Base-by-base conservation (phyloP, 257 asterid genomes). In the Solanum chmielewskii region DNA sequence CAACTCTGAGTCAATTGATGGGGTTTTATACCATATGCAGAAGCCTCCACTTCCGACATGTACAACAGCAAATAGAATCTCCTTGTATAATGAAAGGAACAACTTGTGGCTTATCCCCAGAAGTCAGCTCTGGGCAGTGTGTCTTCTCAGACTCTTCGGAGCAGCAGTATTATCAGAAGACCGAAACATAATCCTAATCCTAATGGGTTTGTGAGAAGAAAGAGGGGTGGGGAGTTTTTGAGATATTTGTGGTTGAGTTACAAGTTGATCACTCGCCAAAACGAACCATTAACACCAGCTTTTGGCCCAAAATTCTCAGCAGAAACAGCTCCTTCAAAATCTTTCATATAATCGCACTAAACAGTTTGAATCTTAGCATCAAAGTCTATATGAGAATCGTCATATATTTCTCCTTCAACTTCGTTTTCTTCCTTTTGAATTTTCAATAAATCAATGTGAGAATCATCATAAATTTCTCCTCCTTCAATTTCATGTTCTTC, bases 21-120 rank as follows among this genome's bases (percentile, higher is more conserved):
- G 44, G 93, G 84, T 89, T 66, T 88, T 59, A 76, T 90, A 81
- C 97, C 98, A 44, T 84, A 89, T 13, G 98, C 68, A 96, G 87
- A 89, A 93, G 96, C 76, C 98, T 96, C 98, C 98, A 92, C 66
- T 70, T 92, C 84, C 84, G 82, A 89, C 98, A 95, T 42, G 88
- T 90, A 81, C 91, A 97, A 91, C 99, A 95, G 9, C 73, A 27
- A 33, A 96, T 98, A 98, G 97, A 95, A 25, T 93, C 78, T 64
- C 93, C 97, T 42, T 90, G 76, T 83, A 94, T 90, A 13, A 94
- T 3, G 39, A 91, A 88, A 37, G 95, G 91, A 88, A 89, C 90
- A 42, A 23, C 86, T 29, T 86, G 56, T 75, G 91, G 83, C 86
- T 91, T 92, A n/a, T 87, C 75, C 75, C 84, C 93, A 52, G 76